Conservation (phyloP, 2,329 filamentous ascomycete genomes). For the Hypocrella siamensis region DNA sequence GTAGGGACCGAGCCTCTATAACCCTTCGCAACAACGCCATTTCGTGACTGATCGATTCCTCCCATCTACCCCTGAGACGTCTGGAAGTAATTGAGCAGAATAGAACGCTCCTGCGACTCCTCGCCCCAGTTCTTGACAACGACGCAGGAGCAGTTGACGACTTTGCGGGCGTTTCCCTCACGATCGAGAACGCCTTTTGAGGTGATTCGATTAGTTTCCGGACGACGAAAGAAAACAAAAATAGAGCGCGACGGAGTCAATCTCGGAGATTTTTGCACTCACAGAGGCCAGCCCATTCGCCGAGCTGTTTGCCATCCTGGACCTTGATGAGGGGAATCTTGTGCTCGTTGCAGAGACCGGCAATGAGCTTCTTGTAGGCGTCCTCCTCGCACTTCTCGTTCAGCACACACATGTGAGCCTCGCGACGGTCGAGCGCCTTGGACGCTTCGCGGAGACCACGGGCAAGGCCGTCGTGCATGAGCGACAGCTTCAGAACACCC, state of each 20-base stretch:
- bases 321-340: constrained; percentile 99
- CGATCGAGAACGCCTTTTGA: constrained; percentile 86
- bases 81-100: constrained; percentile 99
- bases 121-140: constrained; percentile 99
- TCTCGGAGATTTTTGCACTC: no score
- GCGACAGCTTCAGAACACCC: constrained; percentile 93
- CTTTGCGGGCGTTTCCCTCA: constrained; percentile 98
- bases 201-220: constrained; percentile 14
- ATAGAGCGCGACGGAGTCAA: no score
- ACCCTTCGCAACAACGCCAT: constrained; percentile 19
- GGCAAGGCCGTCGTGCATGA: constrained; percentile 99
- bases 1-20: no score
- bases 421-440: constrained; percentile 96
- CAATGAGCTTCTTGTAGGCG: constrained; percentile 99
- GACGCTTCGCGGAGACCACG: constrained; percentile 95
- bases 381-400: constrained; percentile 99
- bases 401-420: constrained; percentile 99
- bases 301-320: constrained; percentile 97
- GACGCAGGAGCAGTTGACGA: constrained; percentile 99
- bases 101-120: constrained; percentile 96
- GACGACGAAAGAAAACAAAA: no score
- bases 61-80: constrained; percentile 48
- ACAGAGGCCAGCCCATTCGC: constrained; percentile 99
- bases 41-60: constrained; percentile 6
- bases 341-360: constrained; percentile 97